Conservation (phyloP, 1,284 basidiomycete genomes). For the Cutaneotrichosporon mucoides region DNA sequence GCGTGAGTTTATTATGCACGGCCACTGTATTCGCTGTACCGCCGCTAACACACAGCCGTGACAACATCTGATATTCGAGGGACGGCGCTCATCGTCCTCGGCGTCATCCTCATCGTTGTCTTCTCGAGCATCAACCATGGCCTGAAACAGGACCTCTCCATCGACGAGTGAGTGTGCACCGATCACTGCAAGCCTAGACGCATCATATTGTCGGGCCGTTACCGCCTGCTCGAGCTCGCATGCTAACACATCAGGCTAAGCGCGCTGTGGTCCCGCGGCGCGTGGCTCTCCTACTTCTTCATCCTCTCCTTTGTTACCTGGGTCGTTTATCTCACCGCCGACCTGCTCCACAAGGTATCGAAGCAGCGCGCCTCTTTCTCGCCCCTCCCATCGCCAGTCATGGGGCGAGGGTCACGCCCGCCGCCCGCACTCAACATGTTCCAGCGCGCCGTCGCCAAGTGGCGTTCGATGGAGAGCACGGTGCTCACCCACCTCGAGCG, state of each 20-base stretch:
- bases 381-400: slow-evolving; percentile 52
- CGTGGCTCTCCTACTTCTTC: slow-evolving; percentile 86
- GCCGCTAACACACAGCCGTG: slow-evolving; percentile 30
- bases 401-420: slow-evolving; percentile 16
- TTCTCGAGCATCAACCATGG: slow-evolving; percentile 51
- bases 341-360: slow-evolving; percentile 37
- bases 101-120: slow-evolving; percentile 49
- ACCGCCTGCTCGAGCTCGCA: too few relatives aligned
- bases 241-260: slow-evolving; percentile 55
- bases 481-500: slow-evolving; percentile 63
- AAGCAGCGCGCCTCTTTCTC: slow-evolving; percentile 44
- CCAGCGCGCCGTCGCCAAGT: slow-evolving; percentile 37
- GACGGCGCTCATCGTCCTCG: slow-evolving; percentile 47
- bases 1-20: slow-evolving; percentile 28
- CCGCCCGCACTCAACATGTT: slow-evolving; percentile 8
- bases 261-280: slow-evolving; percentile 70
- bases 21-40: too few relatives aligned
- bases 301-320: slow-evolving; percentile 67
- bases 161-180: slow-evolving; percentile 50
- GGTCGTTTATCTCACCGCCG: slow-evolving; percentile 57
- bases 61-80: slow-evolving; percentile 47
- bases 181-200: too few relatives aligned
- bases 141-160: slow-evolving; percentile 45
- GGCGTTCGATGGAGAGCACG: slow-evolving; percentile 55
- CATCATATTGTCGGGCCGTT: too few relatives aligned